Evolutionary conservation across 2,329 filamentous ascomycete species (phyloP), one percentile per base, ranked within the genome.

Genomic region (Fusarium mexicanum): DNA sequence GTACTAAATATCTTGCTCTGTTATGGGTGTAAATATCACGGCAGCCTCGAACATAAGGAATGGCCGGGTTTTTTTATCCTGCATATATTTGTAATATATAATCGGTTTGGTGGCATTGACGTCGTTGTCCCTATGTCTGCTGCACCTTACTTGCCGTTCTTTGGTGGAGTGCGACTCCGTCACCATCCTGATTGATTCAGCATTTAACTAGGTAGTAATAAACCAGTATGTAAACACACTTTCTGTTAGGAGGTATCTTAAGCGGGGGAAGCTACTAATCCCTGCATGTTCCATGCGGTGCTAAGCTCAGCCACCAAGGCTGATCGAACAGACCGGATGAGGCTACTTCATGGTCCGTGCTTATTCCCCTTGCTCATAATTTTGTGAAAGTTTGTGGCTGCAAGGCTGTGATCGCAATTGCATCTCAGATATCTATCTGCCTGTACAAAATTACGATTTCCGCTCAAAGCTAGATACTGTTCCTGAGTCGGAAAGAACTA

Each of bases 61-160:
- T 40, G 35, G 22, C 35, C 14, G 24, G 20, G 10, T 7, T 40
- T 29, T 17, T 17, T 37, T 7, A 41, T 55, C 20, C 16, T 41
- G 51, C 11, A 41, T 29, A 18, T n/a, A 29, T 55, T 29, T 55
- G 14, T 7, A 41, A 55, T 24, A 55, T 8, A 29, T 29, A 22
- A 41, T 58, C 17, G 22, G 31, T 14, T 24, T 43, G n/a, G 24
- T 47, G 35, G 24, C 40, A 55, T 66, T 46, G 48, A 69, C 31
- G 64, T 61, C 58, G 53, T 67, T 60, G 17, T 51, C 48, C 58
- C 76, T 76, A 74, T 75, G 74, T 64, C 61, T 76, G 70, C 73
- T 63, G 64, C 44, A 53, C 31, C 35, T 58, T 72, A 48, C 37
- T 54, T 57, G 48, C 38, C 41, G 22, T 61, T 24, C 37, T 22